Evolutionary conservation across 352 stramenopile species (phyloP).

Genomic region (Pythium scleroteichum): DNA sequence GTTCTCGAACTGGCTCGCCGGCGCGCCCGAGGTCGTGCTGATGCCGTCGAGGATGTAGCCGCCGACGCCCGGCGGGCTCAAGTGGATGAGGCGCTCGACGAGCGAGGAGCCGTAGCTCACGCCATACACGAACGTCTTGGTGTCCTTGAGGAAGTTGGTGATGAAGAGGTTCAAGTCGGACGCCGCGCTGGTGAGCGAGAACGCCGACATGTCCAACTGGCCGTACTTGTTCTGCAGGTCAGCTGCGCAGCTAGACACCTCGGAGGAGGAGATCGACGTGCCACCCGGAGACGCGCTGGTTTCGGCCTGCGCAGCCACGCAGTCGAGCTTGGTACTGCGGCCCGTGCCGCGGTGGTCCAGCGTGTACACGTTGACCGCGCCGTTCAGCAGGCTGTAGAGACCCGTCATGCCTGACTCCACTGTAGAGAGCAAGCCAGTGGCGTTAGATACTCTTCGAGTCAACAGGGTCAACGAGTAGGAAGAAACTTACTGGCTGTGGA

Average conservation of each 20-base stretch:
- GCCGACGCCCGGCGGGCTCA: constrained; percentile 35
- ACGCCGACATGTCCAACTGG: constrained; percentile 32
- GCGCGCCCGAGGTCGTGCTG: constrained; percentile 31
- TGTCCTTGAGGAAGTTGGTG: constrained; percentile 10
- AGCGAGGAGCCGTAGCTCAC: constrained; percentile 60
- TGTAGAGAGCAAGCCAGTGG: constrained; percentile 11
- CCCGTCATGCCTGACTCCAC: constrained; percentile 34
- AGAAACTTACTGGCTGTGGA: constrained; percentile 20
- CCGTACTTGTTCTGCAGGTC: constrained; percentile 43
- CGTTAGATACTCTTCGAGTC: too few relatives aligned
- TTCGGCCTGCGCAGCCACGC: constrained; percentile 37
- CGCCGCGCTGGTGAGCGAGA: constrained; percentile 52
- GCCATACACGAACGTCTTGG: constrained; percentile 48
- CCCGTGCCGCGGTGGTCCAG: constrained; percentile 59
- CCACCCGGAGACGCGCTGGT: constrained; percentile 24
- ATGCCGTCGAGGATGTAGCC: constrained; percentile 59
- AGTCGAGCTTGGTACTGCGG: constrained; percentile 43
- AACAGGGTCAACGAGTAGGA: too few relatives aligned
- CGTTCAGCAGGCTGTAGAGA: constrained; percentile 36
- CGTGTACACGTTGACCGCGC: constrained; percentile 53
- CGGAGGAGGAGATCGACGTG: constrained; percentile 17
- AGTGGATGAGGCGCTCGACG: constrained; percentile 51
- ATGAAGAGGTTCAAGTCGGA: constrained; percentile 36
- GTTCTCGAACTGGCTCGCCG: constrained; percentile 30
- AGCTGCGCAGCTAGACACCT: constrained; percentile 34